Evolutionary conservation across 1,284 basidiomycete species (phyloP).

Genomic region (Ceratobasidium sp.): DNA sequence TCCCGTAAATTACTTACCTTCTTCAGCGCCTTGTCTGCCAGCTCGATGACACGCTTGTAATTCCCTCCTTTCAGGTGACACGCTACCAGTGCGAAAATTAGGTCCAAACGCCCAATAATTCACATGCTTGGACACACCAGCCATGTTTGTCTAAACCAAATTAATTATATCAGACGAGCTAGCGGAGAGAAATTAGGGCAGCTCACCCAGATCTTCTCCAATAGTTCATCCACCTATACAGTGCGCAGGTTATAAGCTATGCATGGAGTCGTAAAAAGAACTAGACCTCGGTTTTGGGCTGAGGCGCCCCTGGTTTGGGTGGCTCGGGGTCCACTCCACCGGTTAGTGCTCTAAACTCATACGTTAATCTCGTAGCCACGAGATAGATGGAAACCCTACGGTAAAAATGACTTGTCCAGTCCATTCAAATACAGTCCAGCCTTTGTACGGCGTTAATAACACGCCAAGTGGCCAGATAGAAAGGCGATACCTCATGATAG

Average conservation of each 20-base stretch:
- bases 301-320: constrained; percentile 24
- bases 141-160: constrained; percentile 74
- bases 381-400: not conserved
- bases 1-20: constrained; percentile 22
- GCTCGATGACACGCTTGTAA: constrained; percentile 78
- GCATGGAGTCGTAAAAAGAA: not conserved
- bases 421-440: constrained; percentile 74
- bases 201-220: constrained; percentile 68
- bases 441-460: constrained; percentile 54
- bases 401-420: constrained; percentile 69
- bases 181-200: not conserved
- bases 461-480: not conserved
- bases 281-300: constrained; percentile 57
- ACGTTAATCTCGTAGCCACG: constrained; percentile 37
- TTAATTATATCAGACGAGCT: not conserved
- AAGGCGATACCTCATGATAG: constrained; percentile 69
- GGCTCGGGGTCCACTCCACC: constrained; percentile 8
- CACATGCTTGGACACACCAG: constrained; percentile 54
- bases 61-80: constrained; percentile 51
- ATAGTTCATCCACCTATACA: constrained; percentile 70
- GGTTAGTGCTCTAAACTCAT: constrained; percentile 15
- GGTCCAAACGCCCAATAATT: not conserved
- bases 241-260: not conserved
- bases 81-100: not conserved
- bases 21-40: constrained; percentile 72